Percentiles rank a stretch among this genome's conserved stretches.
Conservation (phyloP, 768 basidiomycete species). For the Auricularia sp. region DNA sequence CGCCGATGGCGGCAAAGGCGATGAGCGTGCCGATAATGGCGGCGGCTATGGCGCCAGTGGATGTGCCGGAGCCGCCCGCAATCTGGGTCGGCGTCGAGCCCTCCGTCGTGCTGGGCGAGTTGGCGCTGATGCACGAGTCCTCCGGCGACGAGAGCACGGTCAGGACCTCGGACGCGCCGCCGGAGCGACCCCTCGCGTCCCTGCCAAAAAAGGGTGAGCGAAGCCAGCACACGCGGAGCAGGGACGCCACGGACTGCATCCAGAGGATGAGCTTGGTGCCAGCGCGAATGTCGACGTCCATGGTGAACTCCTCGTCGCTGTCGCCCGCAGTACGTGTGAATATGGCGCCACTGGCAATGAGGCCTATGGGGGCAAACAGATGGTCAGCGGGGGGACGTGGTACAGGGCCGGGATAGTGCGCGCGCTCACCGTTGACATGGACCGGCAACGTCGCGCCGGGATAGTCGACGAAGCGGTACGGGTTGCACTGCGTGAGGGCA, state of each 20-base stretch:
- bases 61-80: slow-evolving; percentile 40
- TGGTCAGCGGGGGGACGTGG: background rate
- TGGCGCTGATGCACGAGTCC: slow-evolving; percentile 39
- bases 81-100: slow-evolving; percentile 13
- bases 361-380: slow-evolving; percentile 28
- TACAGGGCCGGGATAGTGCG: slow-evolving; percentile 1
- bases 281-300: slow-evolving; percentile 38
- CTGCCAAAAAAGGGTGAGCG: slow-evolving; percentile 22
- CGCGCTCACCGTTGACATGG: slow-evolving; percentile 50
- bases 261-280: slow-evolving; percentile 49
- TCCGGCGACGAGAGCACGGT: slow-evolving; percentile 40
- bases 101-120: slow-evolving; percentile 28
- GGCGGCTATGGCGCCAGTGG: slow-evolving; percentile 22
- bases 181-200: slow-evolving; percentile 40
- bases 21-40: slow-evolving; percentile 38
- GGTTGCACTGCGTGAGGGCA: slow-evolving; percentile 15
- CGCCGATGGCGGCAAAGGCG: slow-evolving; percentile 36
- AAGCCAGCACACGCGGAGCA: too few relatives aligned
- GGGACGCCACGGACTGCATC: slow-evolving; percentile 12
- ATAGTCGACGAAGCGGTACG: slow-evolving; percentile 31
- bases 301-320: slow-evolving; percentile 42
- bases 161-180: slow-evolving; percentile 50
- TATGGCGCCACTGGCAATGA: slow-evolving; percentile 55
- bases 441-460: slow-evolving; percentile 38
- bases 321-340: slow-evolving; percentile 31